Evolutionary conservation across 192 early-diverging fungal species (phyloP), one percentile per base, ranked within the genome.

Genomic region (Coemansia umbellata): DNA sequence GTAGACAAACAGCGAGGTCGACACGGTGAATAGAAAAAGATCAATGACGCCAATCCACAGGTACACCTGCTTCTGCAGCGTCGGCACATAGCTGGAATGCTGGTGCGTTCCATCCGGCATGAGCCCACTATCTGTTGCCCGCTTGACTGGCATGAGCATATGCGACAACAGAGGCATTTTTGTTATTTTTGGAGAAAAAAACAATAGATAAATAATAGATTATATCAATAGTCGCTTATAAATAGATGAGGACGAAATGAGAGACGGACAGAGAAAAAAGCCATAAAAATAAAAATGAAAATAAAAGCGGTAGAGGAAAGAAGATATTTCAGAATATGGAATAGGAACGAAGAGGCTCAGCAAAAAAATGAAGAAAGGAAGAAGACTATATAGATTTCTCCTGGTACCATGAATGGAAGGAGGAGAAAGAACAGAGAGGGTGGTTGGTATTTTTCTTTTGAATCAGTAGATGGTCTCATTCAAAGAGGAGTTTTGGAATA

Each of bases 21-120:
- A 71, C 18, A 71, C 60, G 1, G 56, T 41, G 26, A 78, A 70
- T 18, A 78, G 22, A 18, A 78, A 67, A 3, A 71, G 59, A 28
- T 78, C 64, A 10, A 78, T 48, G 1, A 78, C 68, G 8, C 73
- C 73, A 23, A 76, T 64, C 73, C 73, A 76, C 53, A 76, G 27
- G 11, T 76, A 76, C 13, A 55, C 73, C 18, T 58, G 39, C 22
- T 48, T 41, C 58, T 69, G 55, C 0, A 76, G 31, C 5, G 28
- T 14, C 3, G 62, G 32, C 6, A 60, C 55, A 5, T 45, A 39
- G 3, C 47, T 52, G 19, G 71, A 32, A 48, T 67, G 71, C 11
- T 1, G 27, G n/a, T 63, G 71, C 26, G 60, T 55, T 40, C 71
- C 71, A 24, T 74, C 64, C 0, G 71, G 60, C 23, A 74, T 40